phyloP scores from a whole-genome alignment of 1,139 yeast species.

The Yamadazyma triangularis region DNA sequence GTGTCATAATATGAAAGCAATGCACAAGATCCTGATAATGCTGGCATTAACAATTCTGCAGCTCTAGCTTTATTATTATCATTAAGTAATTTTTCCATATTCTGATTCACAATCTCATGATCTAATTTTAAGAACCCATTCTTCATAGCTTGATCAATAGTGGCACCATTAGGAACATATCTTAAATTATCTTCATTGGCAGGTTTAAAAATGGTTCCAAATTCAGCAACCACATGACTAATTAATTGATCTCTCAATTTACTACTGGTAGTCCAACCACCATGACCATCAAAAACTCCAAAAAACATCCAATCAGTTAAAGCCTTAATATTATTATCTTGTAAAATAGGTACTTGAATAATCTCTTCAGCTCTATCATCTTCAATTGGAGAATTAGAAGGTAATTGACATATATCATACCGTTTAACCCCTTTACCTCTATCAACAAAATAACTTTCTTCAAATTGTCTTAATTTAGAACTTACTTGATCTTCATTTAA shows the following conservation, averaged over 20 bases:
- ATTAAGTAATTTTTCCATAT: conserved; percentile 63
- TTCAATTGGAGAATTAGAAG: conserved; percentile 92
- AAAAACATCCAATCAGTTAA: conserved; percentile 90
- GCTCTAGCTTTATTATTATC: conserved; percentile 59
- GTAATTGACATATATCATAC: conserved; percentile 84
- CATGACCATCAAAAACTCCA: conserved; percentile 96
- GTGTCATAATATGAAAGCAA: conserved; percentile 84
- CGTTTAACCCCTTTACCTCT: conserved; percentile 90
- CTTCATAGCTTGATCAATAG: conserved; percentile 75
- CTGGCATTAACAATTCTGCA: conserved; percentile 81
- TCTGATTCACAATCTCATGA: conserved; percentile 76
- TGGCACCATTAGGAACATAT: conserved; percentile 58
- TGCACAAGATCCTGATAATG: conserved; percentile 94
- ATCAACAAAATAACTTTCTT: conserved; percentile 75
- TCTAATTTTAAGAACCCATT: conserved; percentile 81
- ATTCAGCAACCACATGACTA: conserved; percentile 69
- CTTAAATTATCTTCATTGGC: conserved; percentile 47
- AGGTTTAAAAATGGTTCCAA: conserved; percentile 63
- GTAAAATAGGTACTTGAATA: conserved; percentile 71
- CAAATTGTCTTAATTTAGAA: conserved; percentile 61
- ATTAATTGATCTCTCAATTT: conserved; percentile 78
- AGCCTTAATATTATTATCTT: conserved; percentile 47
- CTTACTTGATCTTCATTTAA: conserved; percentile 75
- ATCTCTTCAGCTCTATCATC: conserved; percentile 89
- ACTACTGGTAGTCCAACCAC: conserved; percentile 92